A percentile compares a stretch with the other conserved stretches of the same genome.
These are phyloP conservation scores for Dryas alaskensis DNA, from an alignment of 306 rosid species.

Conservation along the genomic window DNA sequence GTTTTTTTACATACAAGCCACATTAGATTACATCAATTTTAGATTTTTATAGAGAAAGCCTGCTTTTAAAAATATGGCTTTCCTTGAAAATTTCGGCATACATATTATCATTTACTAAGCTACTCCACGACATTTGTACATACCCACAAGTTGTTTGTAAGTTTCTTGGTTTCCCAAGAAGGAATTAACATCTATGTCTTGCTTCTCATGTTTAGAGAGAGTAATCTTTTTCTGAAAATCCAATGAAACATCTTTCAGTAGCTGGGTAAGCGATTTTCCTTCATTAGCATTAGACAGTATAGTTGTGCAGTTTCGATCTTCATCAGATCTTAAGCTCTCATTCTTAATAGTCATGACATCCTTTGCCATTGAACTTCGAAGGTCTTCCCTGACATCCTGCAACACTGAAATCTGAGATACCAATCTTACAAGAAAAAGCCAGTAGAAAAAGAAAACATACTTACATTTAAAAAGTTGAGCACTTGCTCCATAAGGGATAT, in stretches of 20 bases:
- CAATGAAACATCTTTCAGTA: conserved; percentile 45
- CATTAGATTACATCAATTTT: conserved; percentile 11
- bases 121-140: conserved; percentile 22
- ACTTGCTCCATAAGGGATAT: conserved; percentile 85
- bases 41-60: neutral
- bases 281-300: conserved; percentile 31
- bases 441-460: conserved; percentile 31
- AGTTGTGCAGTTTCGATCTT: conserved; percentile 34
- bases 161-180: conserved; percentile 52
- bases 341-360: conserved; percentile 68
- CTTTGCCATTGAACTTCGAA: conserved; percentile 84
- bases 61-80: neutral
- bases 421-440: conserved; percentile 19
- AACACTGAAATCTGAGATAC: conserved; percentile 13
- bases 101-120: neutral
- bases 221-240: conserved; percentile 96
- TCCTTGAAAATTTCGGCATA: no score
- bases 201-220: conserved; percentile 57
- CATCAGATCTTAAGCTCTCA: conserved; percentile 62
- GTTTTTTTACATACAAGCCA: conserved; percentile 24
- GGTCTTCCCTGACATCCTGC: conserved; percentile 85
- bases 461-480: conserved; percentile 74
- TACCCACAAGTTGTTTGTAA: conserved; percentile 61
- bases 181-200: conserved; percentile 34
- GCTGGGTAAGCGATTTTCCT: conserved; percentile 28